phyloP scores from a whole-genome alignment of 2,329 filamentous ascomycete genomes.

The Eutypella sp. region DNA sequence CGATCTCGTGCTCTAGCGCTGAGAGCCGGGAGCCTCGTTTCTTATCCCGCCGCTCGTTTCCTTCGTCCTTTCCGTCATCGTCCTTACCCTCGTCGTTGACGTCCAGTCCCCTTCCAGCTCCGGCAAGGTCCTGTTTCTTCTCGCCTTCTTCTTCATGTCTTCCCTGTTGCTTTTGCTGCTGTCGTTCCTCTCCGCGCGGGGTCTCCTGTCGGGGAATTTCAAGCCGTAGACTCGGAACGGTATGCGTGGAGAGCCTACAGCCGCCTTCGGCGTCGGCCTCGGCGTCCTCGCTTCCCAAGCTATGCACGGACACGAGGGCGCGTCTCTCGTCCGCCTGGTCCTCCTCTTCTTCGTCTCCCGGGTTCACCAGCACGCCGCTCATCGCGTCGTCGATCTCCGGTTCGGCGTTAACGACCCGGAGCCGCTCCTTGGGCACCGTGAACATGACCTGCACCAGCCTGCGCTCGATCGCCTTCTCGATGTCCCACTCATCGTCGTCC shows the following conservation, averaged over 20 bases:
- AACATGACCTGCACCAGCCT: slow-evolving; percentile 82
- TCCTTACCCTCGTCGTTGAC: neutral
- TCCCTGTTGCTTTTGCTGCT: neutral
- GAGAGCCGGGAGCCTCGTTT: neutral
- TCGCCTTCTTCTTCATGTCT: neutral
- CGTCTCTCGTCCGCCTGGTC: slow-evolving; percentile 2
- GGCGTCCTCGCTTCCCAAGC: slow-evolving; percentile 3
- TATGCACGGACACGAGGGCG: neutral
- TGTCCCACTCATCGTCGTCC: slow-evolving; percentile 67
- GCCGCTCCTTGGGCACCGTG: slow-evolving; percentile 79
- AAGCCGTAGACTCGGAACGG: no score
- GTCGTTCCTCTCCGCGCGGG: neutral
- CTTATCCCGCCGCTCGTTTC: neutral
- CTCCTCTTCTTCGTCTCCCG: slow-evolving; percentile 23
- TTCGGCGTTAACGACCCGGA: slow-evolving; percentile 86
- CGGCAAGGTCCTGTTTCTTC: neutral
- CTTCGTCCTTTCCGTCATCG: neutral
- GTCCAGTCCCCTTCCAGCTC: neutral
- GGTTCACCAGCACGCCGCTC: slow-evolving; percentile 39
- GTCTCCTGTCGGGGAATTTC: no score
- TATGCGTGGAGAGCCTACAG: no score
- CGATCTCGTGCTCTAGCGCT: slow-evolving; percentile 6
- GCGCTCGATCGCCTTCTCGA: slow-evolving; percentile 67
- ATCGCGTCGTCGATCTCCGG: slow-evolving; percentile 39
- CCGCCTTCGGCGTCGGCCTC: neutral